These are phyloP conservation scores for Boletus reticuloceps DNA, from an alignment of 768 basidiomycete genomes.

Conservation along the genomic window DNA sequence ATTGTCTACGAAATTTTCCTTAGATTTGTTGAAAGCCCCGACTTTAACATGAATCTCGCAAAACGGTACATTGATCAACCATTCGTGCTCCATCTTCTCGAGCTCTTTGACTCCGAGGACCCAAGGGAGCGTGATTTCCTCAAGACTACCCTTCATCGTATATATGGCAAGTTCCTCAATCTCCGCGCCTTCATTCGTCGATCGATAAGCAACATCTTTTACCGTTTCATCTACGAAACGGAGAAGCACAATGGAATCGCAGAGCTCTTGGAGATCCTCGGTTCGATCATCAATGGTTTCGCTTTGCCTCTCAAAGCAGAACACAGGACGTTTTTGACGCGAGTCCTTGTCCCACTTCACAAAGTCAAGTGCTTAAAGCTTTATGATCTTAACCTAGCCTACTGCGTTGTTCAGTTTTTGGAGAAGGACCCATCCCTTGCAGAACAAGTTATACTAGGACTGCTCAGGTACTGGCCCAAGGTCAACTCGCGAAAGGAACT, in stretches of 20 bases:
- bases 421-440: slow-evolving; percentile 93
- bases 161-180: slow-evolving; percentile 99
- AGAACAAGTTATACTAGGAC: slow-evolving; percentile 92
- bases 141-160: slow-evolving; percentile 97
- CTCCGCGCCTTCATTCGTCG: slow-evolving; percentile 97
- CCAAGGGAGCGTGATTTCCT: slow-evolving; percentile 98
- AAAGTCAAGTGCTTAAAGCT: slow-evolving; percentile 97
- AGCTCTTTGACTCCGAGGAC: slow-evolving; percentile 98
- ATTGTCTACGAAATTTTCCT: slow-evolving; percentile 99
- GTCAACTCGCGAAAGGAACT: slow-evolving; percentile 99
- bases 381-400: slow-evolving; percentile 98
- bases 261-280: slow-evolving; percentile 95
- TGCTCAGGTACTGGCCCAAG: slow-evolving; percentile 99
- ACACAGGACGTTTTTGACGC: slow-evolving; percentile 95
- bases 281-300: slow-evolving; percentile 99
- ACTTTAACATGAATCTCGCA: slow-evolving; percentile 97
- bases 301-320: slow-evolving; percentile 97
- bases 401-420: slow-evolving; percentile 98
- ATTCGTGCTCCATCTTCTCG: slow-evolving; percentile 94
- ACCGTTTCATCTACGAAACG: slow-evolving; percentile 98
- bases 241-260: slow-evolving; percentile 99
- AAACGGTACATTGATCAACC: slow-evolving; percentile 96
- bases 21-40: slow-evolving; percentile 94
- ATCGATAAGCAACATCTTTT: slow-evolving; percentile 99
- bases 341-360: slow-evolving; percentile 92